These are phyloP conservation scores for Echeveria elegans DNA, from an alignment of 164 flowering plant species.

Conservation along the genomic window DNA sequence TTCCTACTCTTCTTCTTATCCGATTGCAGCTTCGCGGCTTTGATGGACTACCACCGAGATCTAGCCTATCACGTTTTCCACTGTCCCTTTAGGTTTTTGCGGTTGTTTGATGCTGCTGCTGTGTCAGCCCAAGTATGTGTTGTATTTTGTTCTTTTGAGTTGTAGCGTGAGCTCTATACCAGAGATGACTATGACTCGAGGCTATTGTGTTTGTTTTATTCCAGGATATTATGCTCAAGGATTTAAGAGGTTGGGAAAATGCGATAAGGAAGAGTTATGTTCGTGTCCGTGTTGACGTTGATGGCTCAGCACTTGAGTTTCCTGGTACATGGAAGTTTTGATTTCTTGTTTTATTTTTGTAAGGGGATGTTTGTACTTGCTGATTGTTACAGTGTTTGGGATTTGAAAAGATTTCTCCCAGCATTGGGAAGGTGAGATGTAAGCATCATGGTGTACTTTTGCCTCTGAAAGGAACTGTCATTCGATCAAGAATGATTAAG, in stretches of 20 bases:
- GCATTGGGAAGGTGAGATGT: conserved; percentile 84
- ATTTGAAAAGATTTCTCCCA: conserved; percentile 62
- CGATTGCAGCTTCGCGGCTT: background rate
- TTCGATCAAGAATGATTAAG: conserved; percentile 76
- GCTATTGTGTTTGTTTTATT: background rate
- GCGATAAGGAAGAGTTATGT: conserved; percentile 44
- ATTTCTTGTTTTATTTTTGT: background rate
- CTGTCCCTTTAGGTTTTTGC: background rate
- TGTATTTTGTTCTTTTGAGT: background rate
- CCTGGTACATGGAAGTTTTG: conserved; percentile 42
- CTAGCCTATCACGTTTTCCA: background rate
- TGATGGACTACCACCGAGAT: background rate
- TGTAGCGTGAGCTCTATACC: background rate
- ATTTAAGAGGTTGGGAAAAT: conserved; percentile 31
- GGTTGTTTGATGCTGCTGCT: background rate
- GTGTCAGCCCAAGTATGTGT: background rate
- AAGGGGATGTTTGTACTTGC: background rate
- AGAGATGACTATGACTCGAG: background rate
- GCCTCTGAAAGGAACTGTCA: conserved; percentile 86
- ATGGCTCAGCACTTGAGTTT: conserved; percentile 61
- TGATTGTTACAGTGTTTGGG: conserved; percentile 6
- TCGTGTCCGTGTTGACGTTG: conserved; percentile 55
- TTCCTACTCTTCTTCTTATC: too few relatives aligned
- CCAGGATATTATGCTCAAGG: conserved; percentile 21
- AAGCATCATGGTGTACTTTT: conserved; percentile 82